Conservation (phyloP, 2,329 filamentous ascomycete species). For the Talaromyces sp. region DNA sequence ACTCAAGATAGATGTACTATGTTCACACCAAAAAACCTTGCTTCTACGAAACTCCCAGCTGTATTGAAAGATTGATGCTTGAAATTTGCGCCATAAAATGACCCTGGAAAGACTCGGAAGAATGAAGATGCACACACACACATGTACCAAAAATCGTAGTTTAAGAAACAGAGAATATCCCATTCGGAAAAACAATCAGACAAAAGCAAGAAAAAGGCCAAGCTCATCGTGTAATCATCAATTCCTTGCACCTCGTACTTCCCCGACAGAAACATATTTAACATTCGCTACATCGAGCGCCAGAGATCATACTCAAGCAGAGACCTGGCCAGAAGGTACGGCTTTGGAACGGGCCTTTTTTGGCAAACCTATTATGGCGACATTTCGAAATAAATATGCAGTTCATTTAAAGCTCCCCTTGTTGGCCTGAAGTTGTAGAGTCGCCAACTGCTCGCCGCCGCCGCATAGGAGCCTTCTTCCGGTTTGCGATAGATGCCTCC, state of each 20-base stretch:
- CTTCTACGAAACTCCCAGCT: not conserved
- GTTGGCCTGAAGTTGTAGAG: conserved; percentile 31
- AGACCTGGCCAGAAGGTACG: no score
- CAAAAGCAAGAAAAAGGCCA: conserved; percentile 4
- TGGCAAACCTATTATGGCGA: not conserved
- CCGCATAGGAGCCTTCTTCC: conserved; percentile 49
- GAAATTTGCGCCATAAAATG: not conserved
- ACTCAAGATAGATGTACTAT: not conserved
- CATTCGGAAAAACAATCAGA: conserved; percentile 6
- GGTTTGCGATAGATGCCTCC: conserved; percentile 43
- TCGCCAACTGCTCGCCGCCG: conserved; percentile 34
- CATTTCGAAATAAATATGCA: not conserved
- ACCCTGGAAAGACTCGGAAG: not conserved
- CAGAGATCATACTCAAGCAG: no score
- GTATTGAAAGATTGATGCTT: not conserved
- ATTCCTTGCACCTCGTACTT: conserved; percentile 1
- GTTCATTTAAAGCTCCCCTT: conserved; percentile 18
- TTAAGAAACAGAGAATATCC: conserved; percentile 8
- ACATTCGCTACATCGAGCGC: not conserved
- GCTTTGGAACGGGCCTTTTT: not conserved
- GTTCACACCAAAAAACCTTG: not conserved
- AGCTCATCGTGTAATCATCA: conserved; percentile 15
- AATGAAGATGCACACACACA: not conserved
- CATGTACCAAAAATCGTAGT: not conserved
- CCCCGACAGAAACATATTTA: conserved; percentile 2